Conservation (phyloP, 106 monocot genomes). For the Dendrobium catenatum region DNA sequence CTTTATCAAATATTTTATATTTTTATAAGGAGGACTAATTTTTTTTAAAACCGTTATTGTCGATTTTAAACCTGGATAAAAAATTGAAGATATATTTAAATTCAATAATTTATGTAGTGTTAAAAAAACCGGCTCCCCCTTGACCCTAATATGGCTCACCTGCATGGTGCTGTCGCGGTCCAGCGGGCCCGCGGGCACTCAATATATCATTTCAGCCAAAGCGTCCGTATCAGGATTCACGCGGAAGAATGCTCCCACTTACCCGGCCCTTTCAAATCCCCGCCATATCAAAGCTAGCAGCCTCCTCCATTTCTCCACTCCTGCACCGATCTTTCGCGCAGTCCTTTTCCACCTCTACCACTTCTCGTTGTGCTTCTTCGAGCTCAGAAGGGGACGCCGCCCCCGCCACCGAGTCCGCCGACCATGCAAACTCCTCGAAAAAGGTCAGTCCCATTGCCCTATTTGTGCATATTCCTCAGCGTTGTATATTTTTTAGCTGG, state of each 20-base stretch:
- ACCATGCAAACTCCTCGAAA: neutral
- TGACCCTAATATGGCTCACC: too few relatives aligned
- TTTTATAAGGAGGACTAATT: too few relatives aligned
- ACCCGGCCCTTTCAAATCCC: constrained; percentile 5
- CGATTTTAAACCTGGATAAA: too few relatives aligned
- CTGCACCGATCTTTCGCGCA: neutral
- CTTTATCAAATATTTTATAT: too few relatives aligned
- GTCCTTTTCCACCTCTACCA: too few relatives aligned
- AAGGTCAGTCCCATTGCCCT: neutral
- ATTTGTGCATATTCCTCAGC: neutral
- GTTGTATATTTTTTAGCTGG: neutral
- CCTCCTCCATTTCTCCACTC: neutral
- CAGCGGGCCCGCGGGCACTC: too few relatives aligned
- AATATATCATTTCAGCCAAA: too few relatives aligned
- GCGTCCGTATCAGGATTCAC: neutral
- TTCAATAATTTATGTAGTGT: too few relatives aligned
- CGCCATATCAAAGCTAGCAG: neutral
- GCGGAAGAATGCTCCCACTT: neutral
- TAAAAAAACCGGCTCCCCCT: too few relatives aligned
- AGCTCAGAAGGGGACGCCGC: neutral
- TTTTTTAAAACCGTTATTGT: too few relatives aligned
- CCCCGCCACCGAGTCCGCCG: neutral
- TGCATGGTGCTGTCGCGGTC: too few relatives aligned
- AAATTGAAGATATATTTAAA: too few relatives aligned
- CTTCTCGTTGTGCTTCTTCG: neutral